Conservation (phyloP, 371 early-diverging fungal species). For the Mortierella sp. region DNA sequence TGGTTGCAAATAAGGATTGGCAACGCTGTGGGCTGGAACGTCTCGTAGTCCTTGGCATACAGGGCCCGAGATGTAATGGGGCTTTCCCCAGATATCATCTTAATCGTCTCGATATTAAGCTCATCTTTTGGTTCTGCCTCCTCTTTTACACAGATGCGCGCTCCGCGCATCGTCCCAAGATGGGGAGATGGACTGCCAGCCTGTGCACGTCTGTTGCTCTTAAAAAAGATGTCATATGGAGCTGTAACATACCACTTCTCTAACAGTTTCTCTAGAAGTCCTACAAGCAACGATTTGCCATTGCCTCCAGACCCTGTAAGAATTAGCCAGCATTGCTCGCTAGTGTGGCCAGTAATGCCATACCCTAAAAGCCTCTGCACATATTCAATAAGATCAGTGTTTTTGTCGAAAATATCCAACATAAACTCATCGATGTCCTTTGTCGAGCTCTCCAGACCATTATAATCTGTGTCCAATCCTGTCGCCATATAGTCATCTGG, state of each 20-base stretch:
- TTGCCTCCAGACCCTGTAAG: background rate
- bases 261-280: background rate
- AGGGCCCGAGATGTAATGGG: background rate
- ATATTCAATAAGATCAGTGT: background rate
- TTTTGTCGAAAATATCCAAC: background rate
- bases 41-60: background rate
- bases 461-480: background rate
- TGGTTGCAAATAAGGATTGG: background rate
- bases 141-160: background rate
- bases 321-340: background rate
- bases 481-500: background rate
- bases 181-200: background rate
- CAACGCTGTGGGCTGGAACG: background rate
- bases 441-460: background rate
- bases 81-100: background rate
- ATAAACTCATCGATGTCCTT: background rate
- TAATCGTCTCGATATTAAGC: background rate
- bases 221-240: background rate
- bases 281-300: background rate
- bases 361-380: background rate
- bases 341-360: background rate
- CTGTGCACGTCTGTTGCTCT: background rate
- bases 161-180: background rate
- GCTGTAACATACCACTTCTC: constrained; percentile 1
- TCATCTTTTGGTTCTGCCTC: background rate